phyloP scores from a whole-genome alignment of 768 basidiomycete genomes.

The Suillus discolor region DNA sequence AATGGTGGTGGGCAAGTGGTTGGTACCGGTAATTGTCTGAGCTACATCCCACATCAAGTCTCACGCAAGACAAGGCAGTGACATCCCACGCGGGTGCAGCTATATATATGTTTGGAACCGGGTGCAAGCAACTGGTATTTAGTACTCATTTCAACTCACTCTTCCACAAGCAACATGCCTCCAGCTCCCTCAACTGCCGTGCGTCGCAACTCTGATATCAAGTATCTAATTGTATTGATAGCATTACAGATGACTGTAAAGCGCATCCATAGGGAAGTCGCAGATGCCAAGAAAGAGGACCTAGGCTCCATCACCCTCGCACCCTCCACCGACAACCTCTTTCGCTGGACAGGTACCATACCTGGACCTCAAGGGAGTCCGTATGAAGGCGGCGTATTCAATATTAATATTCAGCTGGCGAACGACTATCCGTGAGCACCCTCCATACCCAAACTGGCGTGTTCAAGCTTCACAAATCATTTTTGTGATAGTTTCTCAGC shows the following conservation, averaged over 20 bases:
- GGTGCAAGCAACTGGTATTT: no score
- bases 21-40: no score
- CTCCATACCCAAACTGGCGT: slow-evolving; percentile 5
- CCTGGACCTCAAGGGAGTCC: slow-evolving; percentile 83
- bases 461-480: slow-evolving; percentile 6
- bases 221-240: neutral
- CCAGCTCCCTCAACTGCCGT: slow-evolving; percentile 26
- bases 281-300: slow-evolving; percentile 82
- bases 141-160: neutral
- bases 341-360: slow-evolving; percentile 74
- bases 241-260: slow-evolving; percentile 63
- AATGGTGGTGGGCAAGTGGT: no score
- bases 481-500: slow-evolving; percentile 64
- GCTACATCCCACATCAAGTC: no score
- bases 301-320: slow-evolving; percentile 69
- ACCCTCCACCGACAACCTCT: slow-evolving; percentile 66
- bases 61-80: no score
- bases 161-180: slow-evolving; percentile 22
- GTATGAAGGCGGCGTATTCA: slow-evolving; percentile 79
- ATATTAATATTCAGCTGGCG: slow-evolving; percentile 65
- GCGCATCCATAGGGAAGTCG: slow-evolving; percentile 82
- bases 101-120: neutral
- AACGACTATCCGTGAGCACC: slow-evolving; percentile 76
- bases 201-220: slow-evolving; percentile 6
- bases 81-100: neutral